Evolutionary conservation across 2,329 filamentous ascomycete species (phyloP).

Genomic region (Harringtonia lauricola): DNA sequence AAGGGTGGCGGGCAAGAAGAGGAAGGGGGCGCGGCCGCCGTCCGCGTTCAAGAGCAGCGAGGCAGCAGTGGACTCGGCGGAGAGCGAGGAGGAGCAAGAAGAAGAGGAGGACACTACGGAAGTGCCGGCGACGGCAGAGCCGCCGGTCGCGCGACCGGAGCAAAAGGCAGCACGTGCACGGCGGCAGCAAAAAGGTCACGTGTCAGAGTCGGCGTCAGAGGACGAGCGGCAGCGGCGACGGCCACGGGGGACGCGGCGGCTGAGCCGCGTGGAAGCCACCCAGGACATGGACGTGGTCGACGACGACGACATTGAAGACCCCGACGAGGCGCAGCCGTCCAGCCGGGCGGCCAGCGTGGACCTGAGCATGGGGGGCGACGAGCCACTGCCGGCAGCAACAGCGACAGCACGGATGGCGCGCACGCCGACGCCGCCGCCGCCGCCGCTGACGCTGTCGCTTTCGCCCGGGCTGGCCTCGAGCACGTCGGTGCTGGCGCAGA

Average conservation of each 20-base stretch:
- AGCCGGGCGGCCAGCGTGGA: background rate
- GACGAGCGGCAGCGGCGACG: background rate
- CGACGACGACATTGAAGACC: background rate
- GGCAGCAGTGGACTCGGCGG: background rate
- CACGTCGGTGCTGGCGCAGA: background rate
- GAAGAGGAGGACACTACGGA: background rate
- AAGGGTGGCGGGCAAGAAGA: background rate
- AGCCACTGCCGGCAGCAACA: background rate
- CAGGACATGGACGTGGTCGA: background rate
- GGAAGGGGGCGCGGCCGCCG: background rate
- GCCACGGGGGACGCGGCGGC: background rate
- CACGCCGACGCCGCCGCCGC: background rate
- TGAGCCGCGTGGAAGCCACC: background rate
- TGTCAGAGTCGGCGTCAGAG: background rate
- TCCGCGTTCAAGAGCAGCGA: background rate
- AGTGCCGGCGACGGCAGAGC: background rate
- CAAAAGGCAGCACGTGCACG: background rate
- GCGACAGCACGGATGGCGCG: background rate
- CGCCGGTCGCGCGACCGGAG: background rate
- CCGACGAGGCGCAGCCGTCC: background rate
- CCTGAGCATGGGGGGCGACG: background rate
- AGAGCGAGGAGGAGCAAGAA: background rate
- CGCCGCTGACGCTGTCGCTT: background rate
- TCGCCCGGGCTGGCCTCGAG: background rate
- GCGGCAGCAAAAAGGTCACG: background rate